phyloP scores from a whole-genome alignment of 208 protist genomes.

The Trypanosoma scelopori region DNA sequence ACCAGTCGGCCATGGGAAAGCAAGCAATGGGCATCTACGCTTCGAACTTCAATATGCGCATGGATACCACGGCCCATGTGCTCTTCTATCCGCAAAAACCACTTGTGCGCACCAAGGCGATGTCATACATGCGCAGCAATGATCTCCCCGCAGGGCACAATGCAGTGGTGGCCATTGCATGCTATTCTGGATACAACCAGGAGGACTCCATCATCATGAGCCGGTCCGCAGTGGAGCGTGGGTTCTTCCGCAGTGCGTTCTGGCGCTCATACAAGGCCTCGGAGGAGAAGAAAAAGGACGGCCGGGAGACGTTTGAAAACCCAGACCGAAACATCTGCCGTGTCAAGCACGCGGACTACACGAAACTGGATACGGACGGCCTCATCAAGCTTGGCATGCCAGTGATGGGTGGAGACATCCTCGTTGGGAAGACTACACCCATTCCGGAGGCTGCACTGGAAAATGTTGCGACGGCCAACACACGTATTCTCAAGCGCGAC shows the following conservation, averaged over 20 bases:
- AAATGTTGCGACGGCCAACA: constrained; percentile 23
- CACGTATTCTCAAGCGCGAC: constrained; percentile 81
- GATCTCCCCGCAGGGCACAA: constrained; percentile 97
- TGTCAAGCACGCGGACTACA: constrained; percentile 90
- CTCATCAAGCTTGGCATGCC: constrained; percentile 84
- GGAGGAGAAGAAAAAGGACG: constrained; percentile 69
- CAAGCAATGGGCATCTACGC: constrained; percentile 95
- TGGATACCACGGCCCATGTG: constrained; percentile 95
- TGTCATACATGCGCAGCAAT: constrained; percentile 94
- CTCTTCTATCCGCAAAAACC: constrained; percentile 97
- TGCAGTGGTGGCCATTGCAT: constrained; percentile 95
- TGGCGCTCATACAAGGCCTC: constrained; percentile 92
- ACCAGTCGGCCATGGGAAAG: constrained; percentile 98
- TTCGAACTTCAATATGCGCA: constrained; percentile 93
- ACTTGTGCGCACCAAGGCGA: constrained; percentile 88
- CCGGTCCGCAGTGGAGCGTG: constrained; percentile 95
- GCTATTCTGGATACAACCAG: constrained; percentile 99
- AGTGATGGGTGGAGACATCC: constrained; percentile 91
- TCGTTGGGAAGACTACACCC: constrained; percentile 83
- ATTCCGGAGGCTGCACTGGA: constrained; percentile 28
- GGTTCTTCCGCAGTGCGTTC: constrained; percentile 86
- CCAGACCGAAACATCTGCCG: constrained; percentile 85
- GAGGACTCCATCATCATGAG: constrained; percentile 99
- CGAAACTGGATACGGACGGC: constrained; percentile 96
- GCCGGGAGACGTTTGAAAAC: constrained; percentile 92